A percentile compares a stretch with the other conserved stretches of the same genome.
phyloP scores from a whole-genome alignment of 2,329 filamentous ascomycete species.

The Sclerotinia trifoliorum region DNA sequence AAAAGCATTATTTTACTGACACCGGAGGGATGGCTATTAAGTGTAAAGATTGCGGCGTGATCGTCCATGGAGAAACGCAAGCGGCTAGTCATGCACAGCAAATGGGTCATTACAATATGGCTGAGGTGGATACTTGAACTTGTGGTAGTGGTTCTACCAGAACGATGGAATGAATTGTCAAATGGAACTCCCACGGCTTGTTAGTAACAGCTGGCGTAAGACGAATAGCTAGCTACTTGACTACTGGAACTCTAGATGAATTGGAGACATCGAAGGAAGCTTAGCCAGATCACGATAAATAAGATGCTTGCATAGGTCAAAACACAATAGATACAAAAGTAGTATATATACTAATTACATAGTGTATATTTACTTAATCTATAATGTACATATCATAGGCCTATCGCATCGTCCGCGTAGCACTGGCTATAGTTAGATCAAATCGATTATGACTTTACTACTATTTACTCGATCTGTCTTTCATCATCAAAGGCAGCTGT shows the following conservation, averaged over 20 bases:
- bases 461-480: not conserved
- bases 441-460: too few species aligned
- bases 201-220: not conserved
- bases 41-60: constrained; percentile 72
- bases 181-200: not conserved
- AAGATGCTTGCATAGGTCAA: not conserved
- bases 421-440: too few species aligned
- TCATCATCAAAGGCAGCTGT: not conserved
- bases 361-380: not conserved
- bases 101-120: constrained; percentile 61
- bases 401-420: too few species aligned
- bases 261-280: too few species aligned
- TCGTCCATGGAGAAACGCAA: constrained; percentile 64
- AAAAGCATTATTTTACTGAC: constrained; percentile 83
- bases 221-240: not conserved
- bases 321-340: not conserved
- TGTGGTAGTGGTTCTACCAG: not conserved
- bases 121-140: constrained; percentile 43
- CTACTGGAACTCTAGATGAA: not conserved
- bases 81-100: constrained; percentile 60
- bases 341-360: not conserved
- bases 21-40: constrained; percentile 75
- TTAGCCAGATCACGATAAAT: not conserved
- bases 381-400: too few species aligned
- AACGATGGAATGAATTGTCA: not conserved